Conservation (phyloP, 306 rosid species). For the Trifolium subterraneum region DNA sequence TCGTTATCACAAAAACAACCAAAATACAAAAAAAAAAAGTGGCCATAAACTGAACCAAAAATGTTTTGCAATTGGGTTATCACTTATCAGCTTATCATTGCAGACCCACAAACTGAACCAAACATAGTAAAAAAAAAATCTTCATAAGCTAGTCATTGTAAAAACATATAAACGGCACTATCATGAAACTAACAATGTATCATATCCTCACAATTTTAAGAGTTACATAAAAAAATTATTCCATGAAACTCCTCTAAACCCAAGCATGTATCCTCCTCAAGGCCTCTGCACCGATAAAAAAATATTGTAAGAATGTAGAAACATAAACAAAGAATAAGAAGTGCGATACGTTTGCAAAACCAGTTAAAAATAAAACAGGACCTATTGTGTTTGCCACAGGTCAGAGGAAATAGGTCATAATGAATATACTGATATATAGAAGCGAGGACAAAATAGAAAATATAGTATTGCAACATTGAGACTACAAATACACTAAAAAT, state of each 20-base stretch:
- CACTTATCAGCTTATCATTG: neutral
- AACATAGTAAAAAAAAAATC: neutral
- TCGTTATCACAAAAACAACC: neutral
- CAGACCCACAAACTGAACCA: neutral
- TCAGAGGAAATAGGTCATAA: neutral
- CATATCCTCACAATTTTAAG: slow-evolving; percentile 19
- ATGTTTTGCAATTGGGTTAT: neutral
- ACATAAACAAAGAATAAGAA: neutral
- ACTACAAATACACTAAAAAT: neutral
- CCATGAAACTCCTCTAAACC: neutral
- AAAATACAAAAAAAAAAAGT: neutral
- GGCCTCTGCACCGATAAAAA: slow-evolving; percentile 35
- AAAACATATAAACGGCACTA: neutral
- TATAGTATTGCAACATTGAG: slow-evolving; percentile 10
- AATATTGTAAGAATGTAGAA: neutral
- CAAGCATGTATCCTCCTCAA: slow-evolving; percentile 14
- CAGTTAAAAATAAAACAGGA: neutral
- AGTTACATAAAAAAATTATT: slow-evolving; percentile 28
- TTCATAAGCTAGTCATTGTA: neutral
- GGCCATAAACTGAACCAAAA: neutral
- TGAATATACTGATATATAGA: neutral
- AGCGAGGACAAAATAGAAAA: neutral
- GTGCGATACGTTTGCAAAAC: neutral
- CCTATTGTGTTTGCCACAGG: neutral
- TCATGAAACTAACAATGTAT: neutral